Conservation (phyloP, 352 stramenopile genomes). For the Elongisporangium undulatum region DNA sequence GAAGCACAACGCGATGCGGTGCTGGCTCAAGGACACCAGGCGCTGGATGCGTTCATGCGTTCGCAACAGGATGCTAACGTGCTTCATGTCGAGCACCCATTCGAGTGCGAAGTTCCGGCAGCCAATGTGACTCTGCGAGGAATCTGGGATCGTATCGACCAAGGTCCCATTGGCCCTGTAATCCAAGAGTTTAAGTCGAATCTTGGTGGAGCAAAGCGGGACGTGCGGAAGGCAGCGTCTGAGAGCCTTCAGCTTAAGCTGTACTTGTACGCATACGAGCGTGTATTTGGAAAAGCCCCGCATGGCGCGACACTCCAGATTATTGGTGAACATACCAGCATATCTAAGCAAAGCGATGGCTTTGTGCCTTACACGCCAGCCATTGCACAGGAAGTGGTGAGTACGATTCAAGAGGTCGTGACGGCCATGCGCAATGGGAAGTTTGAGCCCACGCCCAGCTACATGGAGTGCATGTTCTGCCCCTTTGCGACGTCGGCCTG, state of each 20-base stretch:
- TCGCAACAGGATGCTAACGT: constrained; percentile 30
- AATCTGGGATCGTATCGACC: constrained; percentile 78
- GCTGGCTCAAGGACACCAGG: constrained; percentile 25
- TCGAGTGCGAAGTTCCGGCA: constrained; percentile 43
- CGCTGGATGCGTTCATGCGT: constrained; percentile 41
- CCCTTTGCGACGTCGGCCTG: constrained; percentile 60
- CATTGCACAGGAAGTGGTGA: constrained; percentile 26
- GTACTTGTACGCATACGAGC: constrained; percentile 74
- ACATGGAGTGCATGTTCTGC: constrained; percentile 66
- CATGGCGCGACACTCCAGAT: constrained; percentile 55
- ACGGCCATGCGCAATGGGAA: constrained; percentile 33
- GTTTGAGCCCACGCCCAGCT: constrained; percentile 54
- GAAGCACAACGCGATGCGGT: constrained; percentile 27
- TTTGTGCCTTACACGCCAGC: constrained; percentile 35
- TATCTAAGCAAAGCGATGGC: constrained; percentile 12
- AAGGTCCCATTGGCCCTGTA: constrained; percentile 18
- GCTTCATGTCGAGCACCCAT: constrained; percentile 55
- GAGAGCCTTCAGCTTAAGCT: constrained; percentile 82
- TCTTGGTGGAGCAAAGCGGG: constrained; percentile 38
- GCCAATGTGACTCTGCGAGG: constrained; percentile 53
- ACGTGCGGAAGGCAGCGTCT: constrained; percentile 43
- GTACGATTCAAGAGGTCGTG: constrained; percentile 28
- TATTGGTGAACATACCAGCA: constrained; percentile 24
- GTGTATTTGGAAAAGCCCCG: constrained; percentile 47
- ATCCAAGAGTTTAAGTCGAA: constrained; percentile 88